Evolutionary conservation across 768 basidiomycete species (phyloP), one percentile per base, ranked within the genome.

Genomic region (Suillus variegatus): DNA sequence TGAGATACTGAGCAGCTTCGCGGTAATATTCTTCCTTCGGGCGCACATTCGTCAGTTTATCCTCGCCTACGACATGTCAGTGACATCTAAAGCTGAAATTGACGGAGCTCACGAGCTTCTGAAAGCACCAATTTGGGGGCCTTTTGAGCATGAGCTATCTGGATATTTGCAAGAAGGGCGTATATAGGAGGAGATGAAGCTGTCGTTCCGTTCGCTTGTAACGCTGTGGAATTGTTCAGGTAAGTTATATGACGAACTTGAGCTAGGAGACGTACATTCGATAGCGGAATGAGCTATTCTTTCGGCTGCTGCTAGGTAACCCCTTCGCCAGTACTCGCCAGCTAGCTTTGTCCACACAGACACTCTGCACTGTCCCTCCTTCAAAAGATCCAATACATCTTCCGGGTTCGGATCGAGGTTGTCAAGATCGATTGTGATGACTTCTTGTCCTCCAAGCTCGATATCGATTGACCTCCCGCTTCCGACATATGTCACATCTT

Each of bases 401-500:
- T 90, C 87, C 8, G 90, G 87, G 71, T 86, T 88, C 5, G 88
- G 88, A 76, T 93, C 91, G 60, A 99, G 88, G 70, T 90, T 81
- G 80, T 93, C 92, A 46, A 98, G 85, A 81, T 97, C 93, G 65
- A 98, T 89, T 25, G 92, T 91, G 65, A 96, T 91, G 73, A 93
- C 86, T 78, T 96, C 95, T 76, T 92, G 90, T 8, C 89, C 86
- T 44, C 89, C 89, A 6, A 93, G 82, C 71, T 93, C 92, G 69
- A 94, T 92, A 75, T 92, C 89, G 60, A 92, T 83, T 6, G 88
- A 78, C 60, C 80, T 69, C 41, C 69, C 72, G 46, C 60, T 55
- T 6, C 51, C 25, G 1, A 52, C 51, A 28, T 52, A 52, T 52
- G 25, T 2, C 25, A 52, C 51, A 16, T 52, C 51, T 28, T 52